Evolutionary conservation across 495 filamentous ascomycete genomes (phyloP).

Genomic region (Penicillium ochrochloron): DNA sequence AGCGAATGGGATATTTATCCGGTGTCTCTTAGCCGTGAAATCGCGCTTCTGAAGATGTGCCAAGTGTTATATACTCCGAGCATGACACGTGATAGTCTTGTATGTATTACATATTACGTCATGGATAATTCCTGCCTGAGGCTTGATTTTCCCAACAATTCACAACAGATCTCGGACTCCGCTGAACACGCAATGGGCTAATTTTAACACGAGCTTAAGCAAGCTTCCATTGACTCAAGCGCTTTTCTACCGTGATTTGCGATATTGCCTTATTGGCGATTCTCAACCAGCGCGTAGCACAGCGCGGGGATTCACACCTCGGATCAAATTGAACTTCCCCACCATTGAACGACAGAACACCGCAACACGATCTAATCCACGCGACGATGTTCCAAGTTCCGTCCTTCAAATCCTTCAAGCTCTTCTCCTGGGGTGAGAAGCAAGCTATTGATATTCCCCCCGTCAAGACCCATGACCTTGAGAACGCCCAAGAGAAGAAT

Average conservation of each 20-base stretch:
- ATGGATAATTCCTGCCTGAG: constrained; percentile 20
- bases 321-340: constrained; percentile 3
- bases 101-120: constrained; percentile 23
- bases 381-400: constrained; percentile 36
- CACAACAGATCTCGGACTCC: constrained; percentile 17
- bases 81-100: constrained; percentile 13
- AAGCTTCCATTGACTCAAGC: background rate
- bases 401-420: constrained; percentile 24
- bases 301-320: background rate
- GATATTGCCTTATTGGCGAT: background rate
- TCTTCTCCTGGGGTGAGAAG: constrained; percentile 29
- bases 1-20: constrained; percentile 4
- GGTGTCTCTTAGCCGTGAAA: background rate
- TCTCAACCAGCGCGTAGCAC: background rate
- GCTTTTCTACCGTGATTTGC: too few species aligned
- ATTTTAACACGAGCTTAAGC: constrained; percentile 7
- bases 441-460: constrained; percentile 66
- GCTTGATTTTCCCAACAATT: constrained; percentile 30
- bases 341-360: background rate
- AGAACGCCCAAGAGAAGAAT: constrained; percentile 76
- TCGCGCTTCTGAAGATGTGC: background rate
- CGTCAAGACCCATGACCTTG: constrained; percentile 75
- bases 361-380: background rate
- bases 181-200: constrained; percentile 18
- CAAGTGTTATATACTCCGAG: constrained; percentile 10